Evolutionary conservation across 2,329 filamentous ascomycete genomes (phyloP).

Genomic region (Plenodomus lindquistii): DNA sequence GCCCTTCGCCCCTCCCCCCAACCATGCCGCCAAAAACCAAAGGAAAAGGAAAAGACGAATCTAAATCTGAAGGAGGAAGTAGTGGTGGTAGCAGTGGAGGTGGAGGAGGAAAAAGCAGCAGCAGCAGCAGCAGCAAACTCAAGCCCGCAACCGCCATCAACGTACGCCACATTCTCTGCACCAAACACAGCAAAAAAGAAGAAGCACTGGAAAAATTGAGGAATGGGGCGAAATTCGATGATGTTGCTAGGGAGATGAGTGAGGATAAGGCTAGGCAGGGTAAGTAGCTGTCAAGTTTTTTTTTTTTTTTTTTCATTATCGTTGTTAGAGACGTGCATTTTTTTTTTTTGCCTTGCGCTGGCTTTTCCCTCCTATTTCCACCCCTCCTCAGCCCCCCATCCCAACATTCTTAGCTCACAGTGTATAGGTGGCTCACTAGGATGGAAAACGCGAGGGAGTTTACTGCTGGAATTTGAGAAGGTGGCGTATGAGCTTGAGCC

Average conservation of each 20-base stretch:
- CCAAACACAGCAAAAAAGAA: conserved; percentile 78
- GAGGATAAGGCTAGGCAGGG: conserved; percentile 74
- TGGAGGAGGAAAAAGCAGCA: conserved; percentile 38
- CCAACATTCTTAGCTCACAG: not conserved
- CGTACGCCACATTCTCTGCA: conserved; percentile 73
- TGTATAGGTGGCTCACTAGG: conserved; percentile 68
- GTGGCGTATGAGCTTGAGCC: conserved; percentile 71
- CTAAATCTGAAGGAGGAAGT: too few relatives aligned
- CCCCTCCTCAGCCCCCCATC: too few relatives aligned
- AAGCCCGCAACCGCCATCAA: conserved; percentile 72
- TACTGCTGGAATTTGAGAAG: conserved; percentile 72
- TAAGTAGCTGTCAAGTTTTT: conserved; percentile 1
- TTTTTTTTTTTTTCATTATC: not conserved
- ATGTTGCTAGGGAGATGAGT: conserved; percentile 71
- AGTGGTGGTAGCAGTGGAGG: too few relatives aligned
- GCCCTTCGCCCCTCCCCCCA: too few relatives aligned
- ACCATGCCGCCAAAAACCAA: too few relatives aligned
- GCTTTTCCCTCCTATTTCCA: too few relatives aligned
- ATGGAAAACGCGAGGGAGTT: conserved; percentile 70
- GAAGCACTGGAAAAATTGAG: conserved; percentile 71
- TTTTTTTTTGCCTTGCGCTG: too few relatives aligned
- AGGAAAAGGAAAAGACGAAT: too few relatives aligned
- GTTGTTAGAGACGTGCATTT: too few relatives aligned
- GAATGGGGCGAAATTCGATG: conserved; percentile 71
- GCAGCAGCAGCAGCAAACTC: conserved; percentile 50